A percentile compares a stretch with the other conserved stretches of the same genome.
These are phyloP conservation scores for Aspergillus quadrilineatus DNA, from an alignment of 2,329 filamentous ascomycete species.

Conservation along the genomic window DNA sequence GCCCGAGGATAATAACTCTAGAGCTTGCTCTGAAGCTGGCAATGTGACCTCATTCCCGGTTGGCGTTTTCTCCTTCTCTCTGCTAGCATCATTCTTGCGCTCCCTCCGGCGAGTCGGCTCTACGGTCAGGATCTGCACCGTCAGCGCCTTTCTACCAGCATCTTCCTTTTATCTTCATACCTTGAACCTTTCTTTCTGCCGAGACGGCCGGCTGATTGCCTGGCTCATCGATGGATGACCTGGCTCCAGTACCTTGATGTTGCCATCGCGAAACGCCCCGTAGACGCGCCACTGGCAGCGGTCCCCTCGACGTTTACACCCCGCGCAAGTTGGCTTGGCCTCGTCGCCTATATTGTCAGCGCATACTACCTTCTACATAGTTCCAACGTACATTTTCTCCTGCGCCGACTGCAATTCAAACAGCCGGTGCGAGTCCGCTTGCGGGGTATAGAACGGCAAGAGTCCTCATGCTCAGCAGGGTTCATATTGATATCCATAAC, in stretches of 20 bases:
- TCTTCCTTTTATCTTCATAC: not conserved
- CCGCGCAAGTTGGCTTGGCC: conserved; percentile 29
- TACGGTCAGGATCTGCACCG: conserved; percentile 24
- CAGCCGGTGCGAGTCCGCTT: conserved; percentile 34
- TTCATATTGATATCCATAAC: conserved; percentile 1
- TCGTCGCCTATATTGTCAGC: conserved; percentile 27
- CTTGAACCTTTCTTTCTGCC: conserved; percentile 27
- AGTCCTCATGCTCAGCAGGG: conserved; percentile 5
- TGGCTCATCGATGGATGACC: conserved; percentile 34
- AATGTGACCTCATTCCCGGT: not conserved
- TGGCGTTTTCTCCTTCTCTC: not conserved
- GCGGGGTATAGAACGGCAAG: conserved; percentile 11
- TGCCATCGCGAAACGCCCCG: conserved; percentile 32
- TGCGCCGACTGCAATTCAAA: conserved; percentile 33
- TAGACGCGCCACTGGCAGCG: conserved; percentile 33
- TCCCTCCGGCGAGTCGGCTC: conserved; percentile 9
- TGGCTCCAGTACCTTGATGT: conserved; percentile 29
- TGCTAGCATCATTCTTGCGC: not conserved
- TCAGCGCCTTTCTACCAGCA: not conserved
- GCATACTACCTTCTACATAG: not conserved
- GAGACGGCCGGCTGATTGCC: conserved; percentile 15
- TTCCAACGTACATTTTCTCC: conserved; percentile 30
- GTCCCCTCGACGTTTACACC: conserved; percentile 32
- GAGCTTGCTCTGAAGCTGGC: too few species aligned
- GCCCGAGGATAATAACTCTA: too few species aligned